Conservation (phyloP, 257 asterid species). For the Vinca minor region DNA sequence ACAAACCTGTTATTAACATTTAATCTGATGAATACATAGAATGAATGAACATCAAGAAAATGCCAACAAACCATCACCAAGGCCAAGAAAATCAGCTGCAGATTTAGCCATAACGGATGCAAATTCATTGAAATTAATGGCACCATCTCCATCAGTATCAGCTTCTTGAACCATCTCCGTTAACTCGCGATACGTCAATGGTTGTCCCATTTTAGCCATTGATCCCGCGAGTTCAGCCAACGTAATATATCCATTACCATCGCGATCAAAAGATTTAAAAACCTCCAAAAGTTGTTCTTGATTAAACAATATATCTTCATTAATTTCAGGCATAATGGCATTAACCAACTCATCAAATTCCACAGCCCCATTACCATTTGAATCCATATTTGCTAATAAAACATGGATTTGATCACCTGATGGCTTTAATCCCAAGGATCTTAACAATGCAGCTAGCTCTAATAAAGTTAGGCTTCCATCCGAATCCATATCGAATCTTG, state of each 20-base stretch:
- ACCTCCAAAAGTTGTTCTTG: slow-evolving; percentile 68
- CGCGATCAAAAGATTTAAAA: slow-evolving; percentile 76
- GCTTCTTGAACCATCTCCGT: slow-evolving; percentile 80
- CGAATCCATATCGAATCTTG: slow-evolving; percentile 82
- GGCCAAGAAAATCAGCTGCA: slow-evolving; percentile 60
- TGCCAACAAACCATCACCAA: not conserved
- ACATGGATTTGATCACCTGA: slow-evolving; percentile 68
- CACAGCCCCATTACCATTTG: slow-evolving; percentile 76
- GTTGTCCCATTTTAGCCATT: slow-evolving; percentile 93
- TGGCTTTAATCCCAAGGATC: slow-evolving; percentile 73
- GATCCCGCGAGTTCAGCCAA: slow-evolving; percentile 77
- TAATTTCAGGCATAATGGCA: slow-evolving; percentile 56
- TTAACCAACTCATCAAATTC: slow-evolving; percentile 70
- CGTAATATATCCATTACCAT: slow-evolving; percentile 83
- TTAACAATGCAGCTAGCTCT: slow-evolving; percentile 79
- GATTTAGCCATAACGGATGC: slow-evolving; percentile 65
- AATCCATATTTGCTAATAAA: slow-evolving; percentile 56
- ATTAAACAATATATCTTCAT: slow-evolving; percentile 48
- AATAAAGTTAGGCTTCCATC: slow-evolving; percentile 90
- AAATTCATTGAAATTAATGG: slow-evolving; percentile 61
- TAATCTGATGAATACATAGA: not conserved
- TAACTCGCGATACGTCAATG: slow-evolving; percentile 71
- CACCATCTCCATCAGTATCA: slow-evolving; percentile 86
- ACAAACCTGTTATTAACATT: not conserved
- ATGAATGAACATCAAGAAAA: not conserved